Percentiles rank a stretch among this genome's conserved stretches.
Conservation (phyloP, 176 grass and related monocot genomes). For the Ampelocalamus luodianensis region DNA sequence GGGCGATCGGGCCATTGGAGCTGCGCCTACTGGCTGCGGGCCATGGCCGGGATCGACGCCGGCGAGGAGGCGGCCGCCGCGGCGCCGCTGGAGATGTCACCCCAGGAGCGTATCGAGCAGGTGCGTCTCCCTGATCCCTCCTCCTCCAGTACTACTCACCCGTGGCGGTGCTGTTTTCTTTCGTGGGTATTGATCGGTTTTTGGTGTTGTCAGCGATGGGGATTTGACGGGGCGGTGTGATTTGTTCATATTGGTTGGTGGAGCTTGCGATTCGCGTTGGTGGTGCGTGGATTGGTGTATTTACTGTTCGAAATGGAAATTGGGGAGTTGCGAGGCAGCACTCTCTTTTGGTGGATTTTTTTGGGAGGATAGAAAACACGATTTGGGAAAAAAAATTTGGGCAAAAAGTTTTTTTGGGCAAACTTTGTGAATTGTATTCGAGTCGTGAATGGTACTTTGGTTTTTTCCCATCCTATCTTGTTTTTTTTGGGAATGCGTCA, state of each 20-base stretch:
- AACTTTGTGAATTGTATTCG: not conserved
- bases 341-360: not conserved
- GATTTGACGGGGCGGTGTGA: not conserved
- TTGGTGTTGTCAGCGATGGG: not conserved
- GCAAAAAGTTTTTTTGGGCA: not conserved
- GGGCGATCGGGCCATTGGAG: slow-evolving; percentile 86
- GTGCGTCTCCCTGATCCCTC: not conserved
- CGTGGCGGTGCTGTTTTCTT: not conserved
- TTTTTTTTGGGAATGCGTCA: not conserved
- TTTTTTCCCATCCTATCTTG: not conserved
- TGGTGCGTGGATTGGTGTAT: not conserved
- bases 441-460: not conserved
- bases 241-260: not conserved
- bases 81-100: slow-evolving; percentile 48
- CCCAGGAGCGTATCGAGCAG: slow-evolving; percentile 56
- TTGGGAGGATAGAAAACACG: not conserved
- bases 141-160: not conserved
- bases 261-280: not conserved
- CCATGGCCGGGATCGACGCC: slow-evolving; percentile 83
- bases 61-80: slow-evolving; percentile 31
- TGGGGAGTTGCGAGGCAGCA: not conserved
- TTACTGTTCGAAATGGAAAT: not conserved
- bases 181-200: not conserved
- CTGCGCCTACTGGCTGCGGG: slow-evolving; percentile 83
- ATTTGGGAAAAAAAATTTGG: not conserved